Evolutionary conservation across 805 yeast genomes (phyloP), one percentile per base, ranked within the genome.

Genomic region (Pichia heedii): DNA sequence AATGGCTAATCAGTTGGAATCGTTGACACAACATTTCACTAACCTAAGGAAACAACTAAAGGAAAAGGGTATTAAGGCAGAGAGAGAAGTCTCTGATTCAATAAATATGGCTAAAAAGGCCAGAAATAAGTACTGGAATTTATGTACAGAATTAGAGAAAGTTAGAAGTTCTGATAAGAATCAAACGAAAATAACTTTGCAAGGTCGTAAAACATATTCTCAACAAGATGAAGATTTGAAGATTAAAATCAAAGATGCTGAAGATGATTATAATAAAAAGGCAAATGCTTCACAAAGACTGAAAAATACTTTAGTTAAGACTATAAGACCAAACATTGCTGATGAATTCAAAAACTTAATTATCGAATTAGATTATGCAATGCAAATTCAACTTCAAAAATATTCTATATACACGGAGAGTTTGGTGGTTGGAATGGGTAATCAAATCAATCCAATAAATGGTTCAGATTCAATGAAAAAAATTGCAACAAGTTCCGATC

Each of bases 181-280:
- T 45, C 85, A 84, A 61, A 86, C 86, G 53, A 82, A 84, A 49
- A 79, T 89, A 41, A 77, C 90, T 2, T 72, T 93, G 58, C 85
- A 85, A 57, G 82, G 84, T 47, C 76, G 85, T 34, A 82, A 81
- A 51, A 79, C 88, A 0, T 78, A 84, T 1, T 82, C 81, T 41
- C 97, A 90, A 64, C 84, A 81, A 58, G 97, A 93, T 58, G 97
- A 90, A 57, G 96, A 89, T 40, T 68, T 90, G 18, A 78, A 74
- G 48, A 67, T 80, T 43, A 89, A 90, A 57, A 85, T 93, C 38
- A 85, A 82, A 51, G 64, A 69, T 43, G 94, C 97, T 0, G 97
- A 93, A 61, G 73, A 76, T 42, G 98, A 93, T 50, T 93, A 87
- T 65, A 79, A 81, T 59, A 77, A 75, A 54, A 83, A 76, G 55